phyloP scores from a whole-genome alignment of 192 early-diverging fungal species.

The Piromyces finnis region DNA sequence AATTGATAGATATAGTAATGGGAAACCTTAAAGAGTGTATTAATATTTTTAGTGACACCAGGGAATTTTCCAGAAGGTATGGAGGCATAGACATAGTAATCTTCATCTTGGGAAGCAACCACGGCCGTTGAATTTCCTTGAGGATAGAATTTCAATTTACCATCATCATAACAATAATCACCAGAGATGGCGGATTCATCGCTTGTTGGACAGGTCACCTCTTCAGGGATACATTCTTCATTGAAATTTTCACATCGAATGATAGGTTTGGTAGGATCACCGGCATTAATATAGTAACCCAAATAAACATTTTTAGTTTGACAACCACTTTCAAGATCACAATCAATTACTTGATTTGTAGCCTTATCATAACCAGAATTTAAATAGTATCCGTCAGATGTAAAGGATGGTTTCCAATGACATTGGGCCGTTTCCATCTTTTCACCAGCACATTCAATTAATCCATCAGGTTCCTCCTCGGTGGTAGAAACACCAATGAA shows the following conservation, averaged over 20 bases:
- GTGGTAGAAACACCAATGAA: neutral
- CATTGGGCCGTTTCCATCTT: no score
- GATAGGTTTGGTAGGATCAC: neutral
- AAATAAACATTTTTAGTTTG: neutral
- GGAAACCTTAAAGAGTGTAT: neutral
- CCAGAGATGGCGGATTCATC: neutral
- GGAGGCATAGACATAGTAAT: neutral
- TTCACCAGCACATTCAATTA: neutral
- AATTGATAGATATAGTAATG: neutral
- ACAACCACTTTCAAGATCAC: neutral
- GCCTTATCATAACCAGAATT: neutral
- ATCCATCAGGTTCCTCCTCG: neutral
- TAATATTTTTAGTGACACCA: neutral
- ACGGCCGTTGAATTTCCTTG: neutral
- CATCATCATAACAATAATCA: neutral
- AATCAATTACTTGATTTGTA: neutral
- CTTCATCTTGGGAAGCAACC: neutral
- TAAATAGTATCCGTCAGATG: neutral
- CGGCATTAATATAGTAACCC: neutral
- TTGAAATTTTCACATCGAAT: neutral
- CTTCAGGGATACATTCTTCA: neutral
- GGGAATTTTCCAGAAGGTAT: neutral
- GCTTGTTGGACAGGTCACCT: neutral
- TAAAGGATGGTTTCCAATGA: no score
- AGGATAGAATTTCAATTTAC: neutral